Base-by-base conservation (phyloP, 768 basidiomycete genomes). In the Agrocybe praecox region DNA sequence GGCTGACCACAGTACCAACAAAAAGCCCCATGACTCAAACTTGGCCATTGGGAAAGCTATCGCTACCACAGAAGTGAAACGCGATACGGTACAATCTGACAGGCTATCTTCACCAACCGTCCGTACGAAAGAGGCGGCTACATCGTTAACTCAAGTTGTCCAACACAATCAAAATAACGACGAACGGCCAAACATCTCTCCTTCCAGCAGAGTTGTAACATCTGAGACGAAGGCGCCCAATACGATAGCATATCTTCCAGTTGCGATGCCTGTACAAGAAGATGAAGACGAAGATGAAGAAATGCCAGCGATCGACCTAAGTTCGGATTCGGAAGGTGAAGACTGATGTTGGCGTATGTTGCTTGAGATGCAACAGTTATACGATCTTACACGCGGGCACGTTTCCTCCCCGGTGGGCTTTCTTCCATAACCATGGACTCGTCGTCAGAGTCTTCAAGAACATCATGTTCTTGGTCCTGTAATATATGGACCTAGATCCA, bases 251-350 rank as follows among this genome's bases (percentile, higher is more conserved):
- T 50, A 14, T 3, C 33, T 6, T 18, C 32, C 48, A 33, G 26
- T 29, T 26, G 46, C 19, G 15, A 26, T 55, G 23, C 42, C 52
- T 56, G 26, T 22, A 44, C 52, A 45, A 46, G 58, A 59, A 15
- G 59, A 58, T 12, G 78, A 85, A 3, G 88, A 90, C 14, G 80
- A 81, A n/a, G 88, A 90, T 59, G 87, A 87, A 58, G 83, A 84
- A 46, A 86, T 95, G 77, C 92, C 92, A 2, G 65, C 76, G 11
- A 92, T 95, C 34, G 82, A 93, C 67, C 74, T 92, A 76, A 85
- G 80, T 40, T 93, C 92, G 1, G 92, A 94, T 69, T 89, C 90
- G 4, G 92, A 93, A 29, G 82, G 81, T 32, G 75, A 66, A 57
- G 62, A 67, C 44, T 57, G 47, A 53, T 55, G 49, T 34, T 18